Evolutionary conservation across 2,329 filamentous ascomycete species (phyloP).

Genomic region (Dendryphion nanum): DNA sequence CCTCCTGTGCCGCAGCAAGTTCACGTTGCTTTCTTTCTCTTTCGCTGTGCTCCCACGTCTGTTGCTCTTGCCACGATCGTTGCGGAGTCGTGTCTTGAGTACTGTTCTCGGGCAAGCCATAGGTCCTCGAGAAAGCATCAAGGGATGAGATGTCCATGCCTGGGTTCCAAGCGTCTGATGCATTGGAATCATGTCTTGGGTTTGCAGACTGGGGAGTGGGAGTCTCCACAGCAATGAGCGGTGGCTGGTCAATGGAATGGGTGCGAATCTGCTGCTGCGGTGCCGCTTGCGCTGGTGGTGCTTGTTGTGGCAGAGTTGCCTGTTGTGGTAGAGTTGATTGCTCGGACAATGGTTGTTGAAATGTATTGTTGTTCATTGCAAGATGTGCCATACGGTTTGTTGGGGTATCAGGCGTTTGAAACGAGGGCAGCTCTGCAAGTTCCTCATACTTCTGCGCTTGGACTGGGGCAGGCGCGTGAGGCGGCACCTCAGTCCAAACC

Average conservation of each 20-base stretch:
- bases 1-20: conserved; percentile 16
- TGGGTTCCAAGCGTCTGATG: conserved; percentile 27
- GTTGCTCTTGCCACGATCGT: conserved; percentile 30
- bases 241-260: conserved; percentile 20
- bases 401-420: conserved; percentile 39
- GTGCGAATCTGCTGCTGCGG: background rate
- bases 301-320: background rate
- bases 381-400: conserved; percentile 40
- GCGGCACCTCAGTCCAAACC: no score
- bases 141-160: conserved; percentile 27
- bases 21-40: conserved; percentile 22
- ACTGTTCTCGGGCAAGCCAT: conserved; percentile 18
- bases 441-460: conserved; percentile 26
- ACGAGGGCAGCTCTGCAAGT: conserved; percentile 43
- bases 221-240: conserved; percentile 25
- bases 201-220: conserved; percentile 21
- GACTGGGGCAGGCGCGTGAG: conserved; percentile 4
- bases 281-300: background rate
- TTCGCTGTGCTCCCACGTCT: conserved; percentile 28
- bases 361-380: conserved; percentile 24
- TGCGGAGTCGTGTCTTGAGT: conserved; percentile 13
- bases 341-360: conserved; percentile 10
- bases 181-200: conserved; percentile 19
- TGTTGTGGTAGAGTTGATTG: background rate
- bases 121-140: conserved; percentile 24